phyloP scores from a whole-genome alignment of 768 basidiomycete species.

The Albatrellus ellisii region DNA sequence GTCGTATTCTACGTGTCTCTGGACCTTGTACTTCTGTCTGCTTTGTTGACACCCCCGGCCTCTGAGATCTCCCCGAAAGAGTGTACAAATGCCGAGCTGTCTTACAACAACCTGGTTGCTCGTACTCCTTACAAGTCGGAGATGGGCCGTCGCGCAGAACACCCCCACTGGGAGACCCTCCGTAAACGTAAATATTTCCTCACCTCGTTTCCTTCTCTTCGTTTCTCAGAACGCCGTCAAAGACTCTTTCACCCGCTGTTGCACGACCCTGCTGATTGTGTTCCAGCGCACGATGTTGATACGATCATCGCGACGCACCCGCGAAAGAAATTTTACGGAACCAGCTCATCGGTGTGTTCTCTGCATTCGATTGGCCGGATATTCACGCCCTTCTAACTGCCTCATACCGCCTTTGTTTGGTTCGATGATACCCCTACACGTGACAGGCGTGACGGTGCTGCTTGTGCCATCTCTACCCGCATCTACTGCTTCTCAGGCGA shows the following conservation, averaged over 20 bases:
- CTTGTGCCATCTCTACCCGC: constrained; percentile 4
- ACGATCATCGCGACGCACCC: too few relatives aligned
- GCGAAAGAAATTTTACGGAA: constrained; percentile 38
- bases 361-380: neutral
- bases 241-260: too few relatives aligned
- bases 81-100: constrained; percentile 69
- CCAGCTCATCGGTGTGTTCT: constrained; percentile 42
- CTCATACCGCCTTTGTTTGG: too few relatives aligned
- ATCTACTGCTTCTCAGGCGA: constrained; percentile 14
- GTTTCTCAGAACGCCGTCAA: too few relatives aligned
- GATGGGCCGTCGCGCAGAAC: constrained; percentile 29
- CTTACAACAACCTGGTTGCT: constrained; percentile 60
- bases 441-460: constrained; percentile 7
- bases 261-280: too few relatives aligned
- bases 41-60: too few relatives aligned
- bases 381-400: too few relatives aligned
- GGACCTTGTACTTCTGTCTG: too few relatives aligned
- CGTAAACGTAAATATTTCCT: constrained; percentile 54
- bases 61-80: constrained; percentile 55
- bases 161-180: constrained; percentile 55
- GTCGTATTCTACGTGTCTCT: neutral
- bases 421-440: constrained; percentile 10
- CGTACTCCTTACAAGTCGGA: constrained; percentile 31
- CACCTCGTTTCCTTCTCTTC: too few relatives aligned
- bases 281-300: too few relatives aligned